Base-by-base conservation (phyloP, 192 early-diverging fungal species). In the Coemansia sp. region DNA sequence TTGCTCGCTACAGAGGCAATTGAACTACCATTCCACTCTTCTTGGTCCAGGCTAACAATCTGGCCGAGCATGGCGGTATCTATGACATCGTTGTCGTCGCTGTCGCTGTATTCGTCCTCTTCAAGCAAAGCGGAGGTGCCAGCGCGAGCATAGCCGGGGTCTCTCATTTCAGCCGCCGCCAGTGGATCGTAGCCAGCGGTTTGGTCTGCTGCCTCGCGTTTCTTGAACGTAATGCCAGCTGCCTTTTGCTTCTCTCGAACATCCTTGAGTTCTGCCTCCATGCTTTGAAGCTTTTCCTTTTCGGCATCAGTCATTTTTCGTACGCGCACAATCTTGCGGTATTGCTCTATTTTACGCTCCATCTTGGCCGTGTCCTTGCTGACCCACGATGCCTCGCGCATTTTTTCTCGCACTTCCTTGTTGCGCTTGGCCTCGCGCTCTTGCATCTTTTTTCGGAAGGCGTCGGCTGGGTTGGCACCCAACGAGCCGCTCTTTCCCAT, bases 331-430 rank as follows among this genome's bases (percentile, higher is more conserved):
- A 65, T 56, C 14, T 31, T 36, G 19, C 51, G 61, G 39, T 66
- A 66, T 37, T 63, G 63, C n/a, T 64, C 68, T 11, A 77, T 77
- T 22, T 58, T 60, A 32, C 60, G 54, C 52, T 77, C 68, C 46
- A 77, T 54, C 32, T 70, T 66, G 26, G 43, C 15, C 3, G 68
- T 70, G 42, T 77, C 63, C 26, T 66, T 70, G 45, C 66, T 33
- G 17, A 70, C 21, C 14, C 66, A 18, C 6, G 63, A 54, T 1
- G 14, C 46, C 33, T 77, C 74, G 15, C 63, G 74, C 68, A 66
- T 58, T 33, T 66, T 56, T 15, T 70, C 57, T 15, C 67, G 62
- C 8, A 57, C 60, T 29, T 77, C 74, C 18, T 77, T 77, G 52
- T 77, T 77, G 19, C 57, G 52, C 41, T 76, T 64, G 9, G 56